A percentile compares a stretch with the other conserved stretches of the same genome.
Conservation (phyloP, 2,329 filamentous ascomycete genomes). For the Hymenoscyphus salicellus region DNA sequence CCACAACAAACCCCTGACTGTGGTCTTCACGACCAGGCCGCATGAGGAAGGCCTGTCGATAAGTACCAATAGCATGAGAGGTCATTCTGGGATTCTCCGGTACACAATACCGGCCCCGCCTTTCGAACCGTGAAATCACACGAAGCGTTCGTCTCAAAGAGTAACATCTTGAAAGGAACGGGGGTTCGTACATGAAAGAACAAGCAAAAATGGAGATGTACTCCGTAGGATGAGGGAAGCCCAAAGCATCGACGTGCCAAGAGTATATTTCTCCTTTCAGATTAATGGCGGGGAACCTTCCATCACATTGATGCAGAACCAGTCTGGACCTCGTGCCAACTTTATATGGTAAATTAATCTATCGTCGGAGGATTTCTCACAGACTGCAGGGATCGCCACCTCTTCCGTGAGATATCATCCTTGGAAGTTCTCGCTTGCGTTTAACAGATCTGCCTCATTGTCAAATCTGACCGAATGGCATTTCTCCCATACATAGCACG, state of each 20-base stretch:
- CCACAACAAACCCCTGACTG: slow-evolving; percentile 9
- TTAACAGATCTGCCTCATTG: slow-evolving; percentile 5
- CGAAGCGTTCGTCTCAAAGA: not conserved
- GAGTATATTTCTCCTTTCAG: slow-evolving; percentile 1
- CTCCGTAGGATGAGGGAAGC: not conserved
- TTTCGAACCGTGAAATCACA: not conserved
- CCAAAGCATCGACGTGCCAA: not conserved
- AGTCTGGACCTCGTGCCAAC: slow-evolving; percentile 13
- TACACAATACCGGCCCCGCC: slow-evolving; percentile 5
- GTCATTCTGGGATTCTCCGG: not conserved
- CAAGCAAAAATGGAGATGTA: not conserved
- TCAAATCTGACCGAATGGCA: not conserved
- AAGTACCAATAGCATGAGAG: not conserved
- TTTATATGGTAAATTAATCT: slow-evolving; percentile 15
- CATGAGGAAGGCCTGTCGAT: not conserved
- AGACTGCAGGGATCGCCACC: slow-evolving; percentile 8
- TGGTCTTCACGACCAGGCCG: not conserved
- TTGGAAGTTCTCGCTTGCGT: slow-evolving; percentile 14
- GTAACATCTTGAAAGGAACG: not conserved
- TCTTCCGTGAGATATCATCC: slow-evolving; percentile 5
- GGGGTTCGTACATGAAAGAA: not conserved
- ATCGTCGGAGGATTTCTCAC: slow-evolving; percentile 15
- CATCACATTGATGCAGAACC: slow-evolving; percentile 3
- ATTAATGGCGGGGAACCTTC: slow-evolving; percentile 12
- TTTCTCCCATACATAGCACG: slow-evolving; percentile 1